Percentiles rank a stretch among this genome's conserved stretches.
phyloP scores from a whole-genome alignment of 768 basidiomycete genomes.

The Neoboletus brunneissimus region DNA sequence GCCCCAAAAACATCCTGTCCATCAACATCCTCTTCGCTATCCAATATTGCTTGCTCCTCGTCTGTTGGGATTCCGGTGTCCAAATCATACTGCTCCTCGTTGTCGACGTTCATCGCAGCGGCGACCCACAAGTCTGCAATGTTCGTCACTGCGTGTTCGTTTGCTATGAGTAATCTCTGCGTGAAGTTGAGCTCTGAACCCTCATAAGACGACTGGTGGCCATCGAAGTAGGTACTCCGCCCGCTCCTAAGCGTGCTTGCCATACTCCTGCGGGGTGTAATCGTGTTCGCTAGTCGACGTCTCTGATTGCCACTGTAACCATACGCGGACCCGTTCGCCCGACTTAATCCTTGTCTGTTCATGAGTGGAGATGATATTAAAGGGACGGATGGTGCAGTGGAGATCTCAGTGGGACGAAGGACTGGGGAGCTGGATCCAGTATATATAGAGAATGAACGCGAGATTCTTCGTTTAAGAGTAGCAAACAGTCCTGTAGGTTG shows the following conservation, averaged over 20 bases:
- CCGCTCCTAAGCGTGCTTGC: slow-evolving; percentile 49
- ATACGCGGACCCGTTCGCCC: slow-evolving; percentile 75
- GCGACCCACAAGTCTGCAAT: slow-evolving; percentile 98
- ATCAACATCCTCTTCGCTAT: slow-evolving; percentile 45
- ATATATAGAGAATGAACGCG: slow-evolving; percentile 56
- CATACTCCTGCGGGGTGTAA: slow-evolving; percentile 52
- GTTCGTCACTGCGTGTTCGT: slow-evolving; percentile 91
- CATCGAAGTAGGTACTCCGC: slow-evolving; percentile 46
- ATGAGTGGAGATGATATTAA: slow-evolving; percentile 40
- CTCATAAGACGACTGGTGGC: slow-evolving; percentile 38
- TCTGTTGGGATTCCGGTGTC: slow-evolving; percentile 29
- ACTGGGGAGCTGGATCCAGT: slow-evolving; percentile 53
- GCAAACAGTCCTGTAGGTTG: slow-evolving; percentile 36
- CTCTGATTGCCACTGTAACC: slow-evolving; percentile 65
- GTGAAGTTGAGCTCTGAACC: slow-evolving; percentile 77
- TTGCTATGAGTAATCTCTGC: slow-evolving; percentile 84
- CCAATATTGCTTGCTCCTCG: slow-evolving; percentile 29
- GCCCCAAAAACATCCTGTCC: slow-evolving; percentile 30
- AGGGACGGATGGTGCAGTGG: slow-evolving; percentile 43
- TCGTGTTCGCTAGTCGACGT: slow-evolving; percentile 49
- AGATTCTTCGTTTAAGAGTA: slow-evolving; percentile 47
- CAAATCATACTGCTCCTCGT: slow-evolving; percentile 71
- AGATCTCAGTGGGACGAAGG: slow-evolving; percentile 29
- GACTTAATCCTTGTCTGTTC: slow-evolving; percentile 50
- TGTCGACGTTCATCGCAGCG: slow-evolving; percentile 92